Conservation (phyloP, 441 rosid species). For the Corymbia calophylla region DNA sequence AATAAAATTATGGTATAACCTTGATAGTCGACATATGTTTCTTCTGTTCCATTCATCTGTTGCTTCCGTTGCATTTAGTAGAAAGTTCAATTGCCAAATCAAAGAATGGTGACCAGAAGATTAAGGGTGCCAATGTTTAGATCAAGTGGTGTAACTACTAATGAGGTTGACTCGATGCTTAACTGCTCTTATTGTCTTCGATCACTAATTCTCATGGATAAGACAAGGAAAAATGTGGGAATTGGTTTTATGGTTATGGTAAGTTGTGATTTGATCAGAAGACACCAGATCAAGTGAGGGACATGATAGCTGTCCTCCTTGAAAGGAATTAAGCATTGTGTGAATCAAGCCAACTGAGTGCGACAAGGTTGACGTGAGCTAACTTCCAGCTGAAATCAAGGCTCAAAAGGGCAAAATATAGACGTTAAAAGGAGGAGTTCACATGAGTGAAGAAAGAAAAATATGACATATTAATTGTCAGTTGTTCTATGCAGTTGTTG, state of each 20-base stretch:
- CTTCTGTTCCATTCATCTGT: too few species aligned
- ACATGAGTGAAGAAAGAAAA: not conserved
- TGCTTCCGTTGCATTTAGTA: too few species aligned
- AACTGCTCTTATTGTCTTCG: not conserved
- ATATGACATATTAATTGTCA: too few species aligned
- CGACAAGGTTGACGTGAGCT: not conserved
- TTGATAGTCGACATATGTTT: too few species aligned
- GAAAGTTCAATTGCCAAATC: too few species aligned
- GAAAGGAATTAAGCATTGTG: not conserved
- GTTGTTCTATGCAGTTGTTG: not conserved
- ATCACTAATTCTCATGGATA: not conserved
- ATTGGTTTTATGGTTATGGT: not conserved
- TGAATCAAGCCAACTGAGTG: not conserved
- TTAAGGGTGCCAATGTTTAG: not conserved
- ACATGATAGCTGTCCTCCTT: not conserved
- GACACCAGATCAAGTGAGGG: not conserved
- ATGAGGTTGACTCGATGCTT: accelerated
- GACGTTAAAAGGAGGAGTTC: not conserved
- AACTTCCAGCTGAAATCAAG: not conserved
- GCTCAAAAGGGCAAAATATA: not conserved
- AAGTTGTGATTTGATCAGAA: not conserved
- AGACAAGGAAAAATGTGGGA: too few species aligned
- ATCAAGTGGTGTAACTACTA: not conserved
- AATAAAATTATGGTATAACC: too few species aligned
- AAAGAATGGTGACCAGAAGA: not conserved